Base-by-base conservation (phyloP, 495 filamentous ascomycete species). In the Penicillium paxilli region DNA sequence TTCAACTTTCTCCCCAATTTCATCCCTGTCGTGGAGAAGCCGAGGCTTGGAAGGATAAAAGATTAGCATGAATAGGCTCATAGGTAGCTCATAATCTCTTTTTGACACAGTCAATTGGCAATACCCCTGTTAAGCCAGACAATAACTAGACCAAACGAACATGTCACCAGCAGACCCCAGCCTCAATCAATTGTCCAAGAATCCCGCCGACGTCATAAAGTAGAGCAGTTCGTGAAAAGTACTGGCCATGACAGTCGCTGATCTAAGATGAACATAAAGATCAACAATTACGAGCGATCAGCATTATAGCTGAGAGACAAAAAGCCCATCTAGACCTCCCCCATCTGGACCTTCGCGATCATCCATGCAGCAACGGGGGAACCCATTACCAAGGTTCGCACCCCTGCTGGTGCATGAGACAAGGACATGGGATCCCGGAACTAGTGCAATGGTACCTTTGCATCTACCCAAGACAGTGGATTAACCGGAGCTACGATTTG, bases 371-470 rank as follows among this genome's bases (percentile, higher is more conserved):
- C 21, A 42, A 42, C 20, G 19, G 20, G 30, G 20, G 20, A n/a
- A 11, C 50, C 55, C 55, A 54, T 47, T 44, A 54, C 20, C 46
- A 49, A 38, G 55, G 55, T 20, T 58, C 30, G 46, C 38, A 53
- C 32, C 50, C 51, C 51, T 53, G 50, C 37, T 21, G 50, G 17
- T 20, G 40, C 40, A 42, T 42, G 40, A 42, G 17, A 42, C 40
- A 42, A 22, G 40, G 21, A 42, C 40, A 23, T 42, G 12, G 7
- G 16, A 16, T 8, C 23, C 40, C 21, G 40, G 40, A 42, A 20
- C 40, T 42, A 42, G 40, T 19, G 40, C 23, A 42, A 10, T 7
- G 19, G 40, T 42, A 42, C 40, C 21, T 42, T 42, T 42, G 9
- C 14, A 0, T 17, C n/a, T n/a, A 16, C 35, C 35, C 4, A 8